Base-by-base conservation (phyloP, 495 filamentous ascomycete species). In the Entonaema liquescens region DNA sequence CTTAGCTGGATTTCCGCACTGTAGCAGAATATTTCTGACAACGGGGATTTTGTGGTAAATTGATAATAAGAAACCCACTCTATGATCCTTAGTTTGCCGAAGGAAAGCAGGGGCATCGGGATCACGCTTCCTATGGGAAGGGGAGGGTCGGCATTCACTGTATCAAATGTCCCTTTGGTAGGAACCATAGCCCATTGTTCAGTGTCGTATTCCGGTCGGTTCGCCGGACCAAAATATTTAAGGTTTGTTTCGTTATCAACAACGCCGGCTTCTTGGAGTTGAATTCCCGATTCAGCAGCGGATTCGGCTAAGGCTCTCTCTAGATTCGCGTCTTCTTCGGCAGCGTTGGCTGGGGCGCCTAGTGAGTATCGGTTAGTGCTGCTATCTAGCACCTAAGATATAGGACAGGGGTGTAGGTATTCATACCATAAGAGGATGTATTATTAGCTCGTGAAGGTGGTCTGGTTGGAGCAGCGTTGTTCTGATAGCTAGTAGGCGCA, bases 1-100 rank as follows among this genome's bases (percentile, higher is more conserved):
- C 29, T 72, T 74, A 3, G 81, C 79, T 11, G 89, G 81, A 61
- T 36, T 81, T 73, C 67, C 82, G 76, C 38, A 84, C 21, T 85
- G 81, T 13, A 97, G 82, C 31, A 98, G 83, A 7, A 89, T 85
- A 70, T 95, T 92, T 53, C 93, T 86, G 13, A 89, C 89, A 40
- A 89, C 80, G n/a, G 94, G 94, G 61, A 98, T 95, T 44, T 89
- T 83, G 73, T 95, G 91, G n/a, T 92, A 82, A 49, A 96, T 94
- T 11, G 91, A 93, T 36, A 98, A 65, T 1, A 95, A 77, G 0
- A 85, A 87, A 25, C 91, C 89, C 12, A 97, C 78, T 67, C 88
- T 87, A 53, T 89, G 84, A 26, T 79, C 40, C n/a, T 60, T 82
- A 2, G 85, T 84, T 12, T 88, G 85, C 49, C 91, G 89, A 53